Evolutionary conservation across 2,329 filamentous ascomycete species (phyloP), one percentile per base, ranked within the genome.

Genomic region (Chlorencoelia australis): DNA sequence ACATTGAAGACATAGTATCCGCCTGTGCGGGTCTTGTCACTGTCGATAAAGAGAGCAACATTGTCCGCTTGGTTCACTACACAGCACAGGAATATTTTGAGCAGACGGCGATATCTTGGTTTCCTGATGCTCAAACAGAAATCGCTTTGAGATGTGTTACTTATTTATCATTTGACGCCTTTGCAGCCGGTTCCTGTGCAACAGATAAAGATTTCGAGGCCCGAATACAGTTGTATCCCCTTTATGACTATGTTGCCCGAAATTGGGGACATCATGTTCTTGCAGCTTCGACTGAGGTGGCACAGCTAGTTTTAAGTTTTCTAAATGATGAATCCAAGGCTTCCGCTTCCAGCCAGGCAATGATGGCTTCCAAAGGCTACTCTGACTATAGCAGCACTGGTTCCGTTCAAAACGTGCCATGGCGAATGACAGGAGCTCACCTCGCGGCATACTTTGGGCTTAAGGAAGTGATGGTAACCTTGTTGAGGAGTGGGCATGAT

Each of bases 221-320:
- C n/a, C 40, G 53, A 3, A 20, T 55, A 2, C 7, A 30, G 8
- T n/a, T 16, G 5, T 28, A 58, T 41, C 31, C 41, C 4, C 30
- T 61, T 13, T 54, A 51, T 32, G 7, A 40, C 1, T 62, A 62
- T 31, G 54, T 56, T 1, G 46, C 54, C 4, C n/a, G 13, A 1
- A 39, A 56, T 41, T 61, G 58, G 59, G 55, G 48, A 1, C 7
- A 52, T 30, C 57, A 62, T 48, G 50, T 29, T n/a, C 28, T 24
- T 24, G 36, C 5, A 6, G 18, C 19, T 4, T 30, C 24, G 14
- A 15, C 10, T 17, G 31, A 24, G 19, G 13, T 39, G 10, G 14
- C 7, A 11, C 15, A 29, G 2, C n/a, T n/a, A 10, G 25, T 35
- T 5, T 6, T 35, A 8, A 8, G 29, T 29, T 39, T 29, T 14